Percentiles rank a stretch among this genome's conserved stretches.
These are phyloP conservation scores for Stephanodiscus triporus DNA, from an alignment of 108 stramenopile species.

Conservation along the genomic window DNA sequence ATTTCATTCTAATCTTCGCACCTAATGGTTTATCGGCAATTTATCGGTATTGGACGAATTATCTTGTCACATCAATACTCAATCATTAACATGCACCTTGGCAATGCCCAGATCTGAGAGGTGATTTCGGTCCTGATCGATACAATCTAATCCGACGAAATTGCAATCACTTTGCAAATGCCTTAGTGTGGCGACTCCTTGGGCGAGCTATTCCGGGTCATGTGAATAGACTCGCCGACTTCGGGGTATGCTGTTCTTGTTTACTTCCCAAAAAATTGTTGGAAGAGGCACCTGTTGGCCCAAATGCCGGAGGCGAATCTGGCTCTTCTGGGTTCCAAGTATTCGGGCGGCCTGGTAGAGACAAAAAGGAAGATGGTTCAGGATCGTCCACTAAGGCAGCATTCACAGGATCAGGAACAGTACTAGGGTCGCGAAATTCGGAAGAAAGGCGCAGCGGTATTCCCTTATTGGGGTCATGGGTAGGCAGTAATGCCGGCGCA, in stretches of 20 bases:
- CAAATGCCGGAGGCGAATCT: constrained; percentile 42
- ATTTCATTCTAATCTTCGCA: neutral
- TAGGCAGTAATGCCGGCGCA: constrained; percentile 17
- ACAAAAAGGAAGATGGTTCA: constrained; percentile 33
- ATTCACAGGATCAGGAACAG: constrained; percentile 61
- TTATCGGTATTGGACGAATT: neutral
- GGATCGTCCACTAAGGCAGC: constrained; percentile 28
- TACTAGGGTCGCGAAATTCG: constrained; percentile 44
- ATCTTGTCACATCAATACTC: neutral
- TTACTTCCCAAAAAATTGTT: constrained; percentile 78
- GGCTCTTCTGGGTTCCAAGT: constrained; percentile 34
- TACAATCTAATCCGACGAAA: constrained; percentile 85
- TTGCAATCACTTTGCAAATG: constrained; percentile 95
- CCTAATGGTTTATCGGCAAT: neutral
- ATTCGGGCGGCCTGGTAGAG: constrained; percentile 55
- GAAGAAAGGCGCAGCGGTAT: constrained; percentile 20
- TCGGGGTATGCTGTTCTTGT: constrained; percentile 83
- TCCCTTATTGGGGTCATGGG: constrained; percentile 43
- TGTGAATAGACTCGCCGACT: constrained; percentile 86
- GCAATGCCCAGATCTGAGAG: constrained; percentile 46
- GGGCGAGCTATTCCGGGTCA: constrained; percentile 70
- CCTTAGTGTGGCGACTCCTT: constrained; percentile 74
- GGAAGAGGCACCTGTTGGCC: constrained; percentile 81
- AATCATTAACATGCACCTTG: neutral
- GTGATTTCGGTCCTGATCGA: constrained; percentile 67